Percentiles rank a stretch among this genome's conserved stretches.
Conservation (phyloP, 192 early-diverging fungal genomes). For the Bifiguratus adelaidae region DNA sequence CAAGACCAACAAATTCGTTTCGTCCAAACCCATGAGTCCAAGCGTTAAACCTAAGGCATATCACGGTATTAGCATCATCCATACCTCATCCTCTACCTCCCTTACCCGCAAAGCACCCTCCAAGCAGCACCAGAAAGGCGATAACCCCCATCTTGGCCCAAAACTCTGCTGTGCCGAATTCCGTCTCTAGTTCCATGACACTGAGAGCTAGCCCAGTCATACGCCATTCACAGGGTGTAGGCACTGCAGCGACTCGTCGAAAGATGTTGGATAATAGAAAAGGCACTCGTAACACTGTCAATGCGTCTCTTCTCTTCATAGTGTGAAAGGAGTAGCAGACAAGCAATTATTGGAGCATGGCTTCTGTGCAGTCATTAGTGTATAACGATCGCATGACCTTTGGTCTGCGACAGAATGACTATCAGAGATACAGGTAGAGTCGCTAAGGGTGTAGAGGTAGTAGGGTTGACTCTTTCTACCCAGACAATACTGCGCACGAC, state of each 20-base stretch:
- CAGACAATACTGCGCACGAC: slow-evolving; percentile 57
- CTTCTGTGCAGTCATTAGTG: too few species aligned
- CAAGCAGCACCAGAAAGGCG: slow-evolving; percentile 58
- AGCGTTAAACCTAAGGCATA: slow-evolving; percentile 47
- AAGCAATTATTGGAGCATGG: too few species aligned
- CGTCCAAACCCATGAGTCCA: slow-evolving; percentile 58
- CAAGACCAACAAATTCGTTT: slow-evolving; percentile 75
- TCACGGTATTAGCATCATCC: slow-evolving; percentile 44
- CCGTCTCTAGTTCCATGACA: too few species aligned
- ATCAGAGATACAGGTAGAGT: slow-evolving; percentile 55
- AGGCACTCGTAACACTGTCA: too few species aligned
- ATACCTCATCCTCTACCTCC: slow-evolving; percentile 41
- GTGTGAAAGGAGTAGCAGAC: too few species aligned
- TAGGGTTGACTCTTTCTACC: not conserved
- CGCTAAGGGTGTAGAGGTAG: not conserved
- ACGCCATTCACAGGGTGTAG: too few species aligned
- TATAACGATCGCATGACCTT: slow-evolving; percentile 63
- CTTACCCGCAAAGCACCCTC: slow-evolving; percentile 69
- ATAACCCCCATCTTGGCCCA: slow-evolving; percentile 39
- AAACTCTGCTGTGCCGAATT: too few species aligned
- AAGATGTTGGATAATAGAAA: too few species aligned
- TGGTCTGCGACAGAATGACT: slow-evolving; percentile 74
- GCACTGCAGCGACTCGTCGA: too few species aligned
- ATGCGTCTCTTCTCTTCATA: too few species aligned
- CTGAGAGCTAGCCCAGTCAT: too few species aligned